Base-by-base conservation (phyloP, 257 asterid species). In the Solanum dulcamara region DNA sequence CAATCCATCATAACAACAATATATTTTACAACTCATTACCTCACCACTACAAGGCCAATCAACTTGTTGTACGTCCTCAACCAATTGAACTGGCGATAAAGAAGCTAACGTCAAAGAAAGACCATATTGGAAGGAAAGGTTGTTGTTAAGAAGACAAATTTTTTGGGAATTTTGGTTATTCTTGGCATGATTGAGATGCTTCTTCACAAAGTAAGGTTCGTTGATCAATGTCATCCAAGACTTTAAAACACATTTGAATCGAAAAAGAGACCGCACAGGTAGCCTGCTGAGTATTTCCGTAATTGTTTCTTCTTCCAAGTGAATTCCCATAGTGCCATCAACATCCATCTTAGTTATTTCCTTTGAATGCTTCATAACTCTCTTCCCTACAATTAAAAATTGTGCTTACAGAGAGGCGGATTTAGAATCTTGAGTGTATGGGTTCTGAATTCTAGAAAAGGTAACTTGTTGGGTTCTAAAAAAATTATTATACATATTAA, bases 161-260 rank as follows among this genome's bases (percentile, higher is more conserved):
- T 26, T 60, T 62, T 4, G 35, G 18, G 35, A 24, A 24, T 10
- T 24, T 26, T 62, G 70, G 35, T 13, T 12, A 11, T 11, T 60
- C 35, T 26, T 60, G 3, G 70, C 35, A 62, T 20, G 26, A 20
- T 20, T 55, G 28, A 55, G 12, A 55, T 55, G 64, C 28, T 55
- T 20, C 64, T 20, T 26, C 70, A 0, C 26, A 62, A 62, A 62
- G 30, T 26, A 62, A 1, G 37, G 70, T 17, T 62, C 20, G 3
- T 18, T 4, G 9, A 62, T 62, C 7, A 11, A 28, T 26, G 18
- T 12, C 18, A 1, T 26, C 70, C 70, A 62, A 62, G 26, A 12
- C 3, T 4, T 62, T 26, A 35, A 62, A 13, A 86, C 85, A 62
- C 91, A 86, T 55, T 84, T 83, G 87, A 86, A 89, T 17, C 80